Base-by-base conservation (phyloP, 176 grass and related monocot species). In the Musa itinerans region DNA sequence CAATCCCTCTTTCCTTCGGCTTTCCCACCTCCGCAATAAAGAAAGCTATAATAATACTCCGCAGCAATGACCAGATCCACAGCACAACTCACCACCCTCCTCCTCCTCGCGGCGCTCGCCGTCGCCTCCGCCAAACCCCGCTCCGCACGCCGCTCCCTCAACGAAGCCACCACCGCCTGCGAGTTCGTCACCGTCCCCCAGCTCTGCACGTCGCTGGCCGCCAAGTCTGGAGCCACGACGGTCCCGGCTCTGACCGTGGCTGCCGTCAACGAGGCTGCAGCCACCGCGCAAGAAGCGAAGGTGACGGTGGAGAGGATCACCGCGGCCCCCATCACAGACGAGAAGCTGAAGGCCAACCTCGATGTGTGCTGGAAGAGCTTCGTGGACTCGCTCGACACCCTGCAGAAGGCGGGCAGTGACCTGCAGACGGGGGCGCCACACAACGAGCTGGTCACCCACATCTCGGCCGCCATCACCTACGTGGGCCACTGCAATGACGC, bases 181-280 rank as follows among this genome's bases (percentile, higher is more conserved):
- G 63, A 65, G 63, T 65, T 26, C 23, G 63, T 65, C 63, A 65
- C 63, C 63, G 63, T 65, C 2, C 63, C 63, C 2, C 63, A 65
- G 63, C 63, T 65, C 20, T 65, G 63, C 63, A 65, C 63, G 21
- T 4, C 1, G 21, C 23, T 65, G 9, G 63, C 63, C 63, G 8
- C 11, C 63, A 65, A 27, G 22, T 65, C 63, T 11, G 63, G 63
- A 23, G 63, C 63, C 21, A 4, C 21, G 21, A 65, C 20, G 11
- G 21, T 65, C 21, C 11, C 11, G 21, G 22, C 22, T 1, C 63
- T 65, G 10, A 65, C 63, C 9, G 10, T 13, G 21, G 63, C 63
- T 22, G n/a, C 63, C 63, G 12, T 65, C 63, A 12, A 25, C 24
- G 23, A 65, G 63, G 11, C 63, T 22, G 3, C 63, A 22, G 5